phyloP scores from a whole-genome alignment of 2,329 filamentous ascomycete species.

The Cladosporium sp. region DNA sequence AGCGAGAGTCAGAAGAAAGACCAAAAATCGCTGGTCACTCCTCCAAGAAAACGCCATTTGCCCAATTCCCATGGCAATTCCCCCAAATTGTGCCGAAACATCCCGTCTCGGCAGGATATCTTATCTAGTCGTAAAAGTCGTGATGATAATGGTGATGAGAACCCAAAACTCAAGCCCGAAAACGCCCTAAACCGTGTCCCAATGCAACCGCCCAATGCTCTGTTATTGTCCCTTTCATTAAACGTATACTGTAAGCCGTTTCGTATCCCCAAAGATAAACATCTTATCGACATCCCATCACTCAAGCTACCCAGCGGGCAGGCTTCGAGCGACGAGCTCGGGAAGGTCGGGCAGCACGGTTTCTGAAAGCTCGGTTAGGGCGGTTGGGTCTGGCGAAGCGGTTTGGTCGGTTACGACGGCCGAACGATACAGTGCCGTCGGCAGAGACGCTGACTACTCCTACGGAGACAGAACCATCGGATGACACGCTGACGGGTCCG shows the following conservation, averaged over 20 bases:
- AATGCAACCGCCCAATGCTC: background rate
- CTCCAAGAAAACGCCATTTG: background rate
- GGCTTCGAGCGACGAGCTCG: background rate
- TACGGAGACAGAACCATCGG: background rate
- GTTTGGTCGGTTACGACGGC: background rate
- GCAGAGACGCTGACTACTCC: background rate
- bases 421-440: background rate
- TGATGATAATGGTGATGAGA: background rate
- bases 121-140: conserved; percentile 10
- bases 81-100: background rate
- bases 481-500: background rate
- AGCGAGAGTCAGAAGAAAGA: background rate
- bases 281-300: background rate
- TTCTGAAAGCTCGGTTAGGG: background rate
- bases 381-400: conserved; percentile 1
- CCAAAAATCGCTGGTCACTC: background rate
- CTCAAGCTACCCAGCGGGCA: conserved; percentile 7
- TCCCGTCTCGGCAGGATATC: conserved; percentile 3
- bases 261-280: background rate
- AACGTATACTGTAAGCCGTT: conserved; percentile 19
- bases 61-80: background rate
- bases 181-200: conserved; percentile 3
- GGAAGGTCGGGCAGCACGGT: background rate
- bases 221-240: background rate
- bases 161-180: background rate